These are phyloP conservation scores for Leptographium radiaticola DNA, from an alignment of 2,329 filamentous ascomycete species.

Conservation along the genomic window DNA sequence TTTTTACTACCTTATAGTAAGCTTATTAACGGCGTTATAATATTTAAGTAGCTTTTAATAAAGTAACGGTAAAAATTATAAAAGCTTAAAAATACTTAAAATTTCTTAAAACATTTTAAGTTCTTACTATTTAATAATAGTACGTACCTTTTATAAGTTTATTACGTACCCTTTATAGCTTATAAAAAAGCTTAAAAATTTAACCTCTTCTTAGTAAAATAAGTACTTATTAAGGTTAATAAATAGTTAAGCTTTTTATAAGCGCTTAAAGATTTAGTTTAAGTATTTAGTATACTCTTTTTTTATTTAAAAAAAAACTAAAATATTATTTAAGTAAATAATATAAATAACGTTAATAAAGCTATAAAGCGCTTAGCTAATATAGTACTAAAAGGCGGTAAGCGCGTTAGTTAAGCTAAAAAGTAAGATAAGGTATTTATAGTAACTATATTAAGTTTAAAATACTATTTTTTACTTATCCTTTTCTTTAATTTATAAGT, in stretches of 20 bases:
- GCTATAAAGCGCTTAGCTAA: not conserved
- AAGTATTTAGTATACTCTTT: not conserved
- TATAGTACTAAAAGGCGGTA: not conserved
- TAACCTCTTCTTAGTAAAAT: not conserved
- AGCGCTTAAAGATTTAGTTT: not conserved
- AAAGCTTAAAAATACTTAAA: not conserved
- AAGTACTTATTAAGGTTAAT: not conserved
- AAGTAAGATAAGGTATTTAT: not conserved
- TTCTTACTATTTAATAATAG: not conserved
- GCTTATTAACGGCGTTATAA: not conserved
- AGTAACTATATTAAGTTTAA: slow-evolving; percentile 4
- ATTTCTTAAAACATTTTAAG: not conserved
- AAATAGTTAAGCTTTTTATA: not conserved
- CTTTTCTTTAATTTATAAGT: not conserved
- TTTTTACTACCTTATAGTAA: not conserved
- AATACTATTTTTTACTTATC: slow-evolving; percentile 11
- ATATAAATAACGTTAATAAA: not conserved
- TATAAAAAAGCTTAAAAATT: not conserved
- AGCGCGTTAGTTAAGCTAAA: not conserved
- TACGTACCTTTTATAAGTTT: not conserved
- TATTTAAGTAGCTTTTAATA: not conserved
- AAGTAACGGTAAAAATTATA: not conserved
- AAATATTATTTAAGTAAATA: not conserved
- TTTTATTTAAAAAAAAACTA: not conserved
- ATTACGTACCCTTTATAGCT: not conserved